A percentile compares a stretch with the other conserved stretches of the same genome.
Conservation (phyloP, 2,329 filamentous ascomycete genomes). For the Myriosclerotinia scirpicola region DNA sequence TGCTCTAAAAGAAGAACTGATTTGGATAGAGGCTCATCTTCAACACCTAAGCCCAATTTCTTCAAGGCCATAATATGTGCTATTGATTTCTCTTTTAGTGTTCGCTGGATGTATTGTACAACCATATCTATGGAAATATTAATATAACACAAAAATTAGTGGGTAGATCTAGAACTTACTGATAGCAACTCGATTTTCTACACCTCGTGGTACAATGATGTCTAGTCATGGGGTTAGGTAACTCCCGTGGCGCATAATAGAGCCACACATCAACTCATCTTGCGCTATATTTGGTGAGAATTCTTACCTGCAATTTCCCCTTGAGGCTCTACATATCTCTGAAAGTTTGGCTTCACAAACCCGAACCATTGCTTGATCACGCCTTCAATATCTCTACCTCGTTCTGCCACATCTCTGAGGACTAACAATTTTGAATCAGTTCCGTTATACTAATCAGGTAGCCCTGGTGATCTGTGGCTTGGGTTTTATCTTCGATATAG, state of each 20-base stretch:
- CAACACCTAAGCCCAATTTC: slow-evolving; percentile 69
- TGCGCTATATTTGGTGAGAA: background rate
- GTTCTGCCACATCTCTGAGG: slow-evolving; percentile 86
- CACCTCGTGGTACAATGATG: slow-evolving; percentile 90
- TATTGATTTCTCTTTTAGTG: slow-evolving; percentile 80
- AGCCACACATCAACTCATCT: background rate
- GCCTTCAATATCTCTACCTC: slow-evolving; percentile 88
- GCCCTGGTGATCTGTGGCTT: background rate
- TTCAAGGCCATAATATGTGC: slow-evolving; percentile 78
- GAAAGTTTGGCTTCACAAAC: slow-evolving; percentile 96
- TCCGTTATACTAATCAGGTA: slow-evolving; percentile 2
- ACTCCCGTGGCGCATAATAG: background rate
- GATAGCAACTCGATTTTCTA: slow-evolving; percentile 93
- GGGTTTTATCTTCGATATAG: background rate
- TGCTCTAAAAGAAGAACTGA: slow-evolving; percentile 73
- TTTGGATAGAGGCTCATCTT: slow-evolving; percentile 69
- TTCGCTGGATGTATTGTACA: slow-evolving; percentile 86
- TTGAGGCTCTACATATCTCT: slow-evolving; percentile 91
- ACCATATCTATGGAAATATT: slow-evolving; percentile 69
- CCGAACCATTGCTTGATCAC: slow-evolving; percentile 98
- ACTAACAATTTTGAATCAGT: slow-evolving; percentile 25
- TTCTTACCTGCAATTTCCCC: slow-evolving; percentile 72
- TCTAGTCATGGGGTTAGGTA: slow-evolving; percentile 49
- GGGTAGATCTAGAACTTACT: slow-evolving; percentile 47
- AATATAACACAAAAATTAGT: background rate